Evolutionary conservation across 495 filamentous ascomycete genomes (phyloP).

Genomic region (Clohesyomyces aquaticus): DNA sequence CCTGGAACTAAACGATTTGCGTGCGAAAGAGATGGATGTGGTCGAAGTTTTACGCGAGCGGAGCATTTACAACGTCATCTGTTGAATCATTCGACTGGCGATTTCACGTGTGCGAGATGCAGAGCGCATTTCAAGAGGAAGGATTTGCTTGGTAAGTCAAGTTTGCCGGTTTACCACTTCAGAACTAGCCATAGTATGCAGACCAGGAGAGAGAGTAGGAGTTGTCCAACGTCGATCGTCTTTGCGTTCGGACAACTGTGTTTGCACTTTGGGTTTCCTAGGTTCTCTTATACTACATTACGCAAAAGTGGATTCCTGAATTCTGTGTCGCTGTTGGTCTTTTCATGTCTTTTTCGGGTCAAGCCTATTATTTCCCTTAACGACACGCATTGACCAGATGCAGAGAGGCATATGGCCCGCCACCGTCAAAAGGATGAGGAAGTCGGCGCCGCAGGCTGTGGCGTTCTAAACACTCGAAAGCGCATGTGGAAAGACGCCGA

Average conservation of each 20-base stretch:
- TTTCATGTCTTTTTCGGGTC: background rate
- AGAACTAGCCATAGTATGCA: background rate
- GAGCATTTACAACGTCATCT: constrained; percentile 33
- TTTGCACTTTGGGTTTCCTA: no score
- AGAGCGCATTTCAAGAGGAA: constrained; percentile 32
- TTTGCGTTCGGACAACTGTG: background rate
- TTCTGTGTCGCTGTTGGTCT: background rate
- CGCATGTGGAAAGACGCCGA: constrained; percentile 60
- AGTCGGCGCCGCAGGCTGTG: constrained; percentile 61
- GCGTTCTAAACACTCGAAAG: constrained; percentile 64
- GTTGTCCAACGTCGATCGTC: background rate
- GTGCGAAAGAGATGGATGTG: constrained; percentile 25
- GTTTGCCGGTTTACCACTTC: background rate
- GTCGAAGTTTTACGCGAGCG: constrained; percentile 27
- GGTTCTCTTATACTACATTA: background rate
- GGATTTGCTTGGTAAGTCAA: constrained; percentile 26
- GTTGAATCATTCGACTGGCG: constrained; percentile 29
- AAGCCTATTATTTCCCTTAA: background rate
- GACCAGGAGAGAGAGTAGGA: background rate
- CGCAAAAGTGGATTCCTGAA: constrained; percentile 19
- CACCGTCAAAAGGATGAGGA: constrained; percentile 64
- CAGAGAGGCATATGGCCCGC: constrained; percentile 62
- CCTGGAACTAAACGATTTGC: constrained; percentile 7
- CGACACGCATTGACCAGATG: constrained; percentile 29
- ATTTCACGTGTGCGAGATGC: constrained; percentile 29